Conservation (phyloP, 2,329 filamentous ascomycete genomes). For the Botrytis pseudocinerea region DNA sequence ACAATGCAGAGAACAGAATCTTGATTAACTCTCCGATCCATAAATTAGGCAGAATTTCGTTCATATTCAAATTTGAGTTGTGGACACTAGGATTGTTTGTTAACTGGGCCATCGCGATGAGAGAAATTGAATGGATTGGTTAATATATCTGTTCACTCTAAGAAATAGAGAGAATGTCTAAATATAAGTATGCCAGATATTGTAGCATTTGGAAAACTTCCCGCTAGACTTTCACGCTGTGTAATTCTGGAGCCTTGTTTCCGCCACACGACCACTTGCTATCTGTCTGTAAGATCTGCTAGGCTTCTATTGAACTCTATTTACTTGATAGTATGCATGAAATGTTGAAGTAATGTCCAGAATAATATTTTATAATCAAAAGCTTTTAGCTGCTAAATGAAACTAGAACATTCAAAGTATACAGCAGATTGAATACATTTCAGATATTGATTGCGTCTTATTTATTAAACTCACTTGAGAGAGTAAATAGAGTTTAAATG, state of each 20-base stretch:
- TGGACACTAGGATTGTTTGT: neutral
- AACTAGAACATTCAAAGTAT: neutral
- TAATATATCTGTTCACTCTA: neutral
- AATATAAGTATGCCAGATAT: neutral
- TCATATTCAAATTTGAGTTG: neutral
- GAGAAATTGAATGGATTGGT: neutral
- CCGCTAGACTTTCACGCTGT: neutral
- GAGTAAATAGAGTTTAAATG: neutral
- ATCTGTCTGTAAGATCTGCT: neutral
- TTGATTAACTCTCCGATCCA: constrained; percentile 9
- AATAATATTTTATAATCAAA: neutral
- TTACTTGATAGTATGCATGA: neutral
- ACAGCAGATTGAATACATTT: neutral
- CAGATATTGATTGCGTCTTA: accelerated
- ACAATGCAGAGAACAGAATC: neutral
- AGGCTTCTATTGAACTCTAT: neutral
- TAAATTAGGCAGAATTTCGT: neutral
- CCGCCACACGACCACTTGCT: neutral
- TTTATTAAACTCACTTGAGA: neutral
- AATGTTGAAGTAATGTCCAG: neutral
- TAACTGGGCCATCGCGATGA: neutral
- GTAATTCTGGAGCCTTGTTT: constrained; percentile 5
- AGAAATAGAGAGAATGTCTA: accelerated
- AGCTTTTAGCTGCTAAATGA: neutral
- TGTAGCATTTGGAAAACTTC: neutral